Percentiles rank a stretch among this genome's conserved stretches.
These are phyloP conservation scores for Cladophialophora yegresii DNA, from an alignment of 2,329 filamentous ascomycete species.

Conservation along the genomic window DNA sequence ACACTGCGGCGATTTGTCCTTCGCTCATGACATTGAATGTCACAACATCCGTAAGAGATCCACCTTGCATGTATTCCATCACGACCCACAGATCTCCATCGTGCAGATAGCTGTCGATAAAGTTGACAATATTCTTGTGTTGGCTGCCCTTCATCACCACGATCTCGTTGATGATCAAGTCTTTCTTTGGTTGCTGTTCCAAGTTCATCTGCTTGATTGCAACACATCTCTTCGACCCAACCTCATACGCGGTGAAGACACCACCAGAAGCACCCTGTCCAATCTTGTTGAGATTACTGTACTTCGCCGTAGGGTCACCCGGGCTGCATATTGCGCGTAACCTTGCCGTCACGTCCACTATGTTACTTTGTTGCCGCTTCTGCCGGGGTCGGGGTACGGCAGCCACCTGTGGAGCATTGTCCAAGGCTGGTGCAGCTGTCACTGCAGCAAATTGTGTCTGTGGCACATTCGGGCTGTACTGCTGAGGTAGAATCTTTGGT, in stretches of 20 bases:
- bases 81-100: constrained; percentile 94
- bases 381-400: constrained; percentile 60
- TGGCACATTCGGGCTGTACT: constrained; percentile 36
- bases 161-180: constrained; percentile 98
- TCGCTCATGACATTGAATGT: constrained; percentile 99
- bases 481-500: constrained; percentile 35
- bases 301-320: constrained; percentile 84
- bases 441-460: constrained; percentile 47
- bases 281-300: constrained; percentile 87
- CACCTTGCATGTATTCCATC: constrained; percentile 99
- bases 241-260: constrained; percentile 88
- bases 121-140: constrained; percentile 98
- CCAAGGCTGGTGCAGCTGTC: constrained; percentile 42
- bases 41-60: constrained; percentile 94
- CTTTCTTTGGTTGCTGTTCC: constrained; percentile 97
- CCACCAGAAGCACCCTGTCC: constrained; percentile 96
- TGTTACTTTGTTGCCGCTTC: constrained; percentile 73
- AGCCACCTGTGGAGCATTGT: constrained; percentile 40
- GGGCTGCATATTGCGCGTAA: constrained; percentile 88
- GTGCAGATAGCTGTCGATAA: constrained; percentile 93
- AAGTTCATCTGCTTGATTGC: constrained; percentile 99
- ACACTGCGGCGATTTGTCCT: constrained; percentile 93
- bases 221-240: constrained; percentile 79
- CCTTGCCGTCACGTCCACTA: constrained; percentile 77
- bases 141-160: constrained; percentile 99